Conservation (phyloP, 2,329 filamentous ascomycete species). For the Xylariaceae sp. region DNA sequence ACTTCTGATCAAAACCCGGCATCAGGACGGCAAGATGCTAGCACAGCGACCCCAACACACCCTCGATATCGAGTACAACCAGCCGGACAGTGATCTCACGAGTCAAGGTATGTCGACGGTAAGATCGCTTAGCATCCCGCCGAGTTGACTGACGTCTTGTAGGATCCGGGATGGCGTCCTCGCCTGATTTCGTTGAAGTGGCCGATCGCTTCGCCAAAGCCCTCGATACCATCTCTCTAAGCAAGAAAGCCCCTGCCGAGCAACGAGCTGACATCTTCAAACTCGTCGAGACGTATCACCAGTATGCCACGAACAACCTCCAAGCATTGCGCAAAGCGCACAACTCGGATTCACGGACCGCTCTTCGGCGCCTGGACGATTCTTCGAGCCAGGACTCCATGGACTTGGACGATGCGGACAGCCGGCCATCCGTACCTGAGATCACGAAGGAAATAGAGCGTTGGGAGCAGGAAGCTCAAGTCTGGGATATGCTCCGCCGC, state of each 20-base stretch:
- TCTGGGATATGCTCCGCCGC: conserved; percentile 79
- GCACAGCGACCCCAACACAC: conserved; percentile 17
- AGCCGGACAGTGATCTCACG: conserved; percentile 15
- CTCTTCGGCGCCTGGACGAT: conserved; percentile 31
- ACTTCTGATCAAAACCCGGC: conserved; percentile 14
- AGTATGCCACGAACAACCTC: conserved; percentile 46
- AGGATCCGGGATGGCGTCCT: conserved; percentile 19
- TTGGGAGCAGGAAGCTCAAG: conserved; percentile 79
- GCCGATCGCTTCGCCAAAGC: conserved; percentile 81
- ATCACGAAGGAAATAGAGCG: conserved; percentile 47
- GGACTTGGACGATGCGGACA: conserved; percentile 50
- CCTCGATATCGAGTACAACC: conserved; percentile 18
- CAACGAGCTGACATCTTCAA: conserved; percentile 62
- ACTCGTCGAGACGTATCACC: conserved; percentile 61
- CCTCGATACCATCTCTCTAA: conserved; percentile 66
- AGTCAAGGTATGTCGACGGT: conserved; percentile 20
- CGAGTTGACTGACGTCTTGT: conserved; percentile 11
- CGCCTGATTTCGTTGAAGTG: conserved; percentile 48
- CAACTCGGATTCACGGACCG: conserved; percentile 32
- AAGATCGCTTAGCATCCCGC: neutral
- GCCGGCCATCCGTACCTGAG: conserved; percentile 28
- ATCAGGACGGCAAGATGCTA: conserved; percentile 17
- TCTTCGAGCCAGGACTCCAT: conserved; percentile 43
- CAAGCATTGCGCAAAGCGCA: conserved; percentile 40
- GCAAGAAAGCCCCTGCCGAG: conserved; percentile 45